Evolutionary conservation across 2,329 filamentous ascomycete genomes (phyloP).

Genomic region (Cladobotryum mycophilum): DNA sequence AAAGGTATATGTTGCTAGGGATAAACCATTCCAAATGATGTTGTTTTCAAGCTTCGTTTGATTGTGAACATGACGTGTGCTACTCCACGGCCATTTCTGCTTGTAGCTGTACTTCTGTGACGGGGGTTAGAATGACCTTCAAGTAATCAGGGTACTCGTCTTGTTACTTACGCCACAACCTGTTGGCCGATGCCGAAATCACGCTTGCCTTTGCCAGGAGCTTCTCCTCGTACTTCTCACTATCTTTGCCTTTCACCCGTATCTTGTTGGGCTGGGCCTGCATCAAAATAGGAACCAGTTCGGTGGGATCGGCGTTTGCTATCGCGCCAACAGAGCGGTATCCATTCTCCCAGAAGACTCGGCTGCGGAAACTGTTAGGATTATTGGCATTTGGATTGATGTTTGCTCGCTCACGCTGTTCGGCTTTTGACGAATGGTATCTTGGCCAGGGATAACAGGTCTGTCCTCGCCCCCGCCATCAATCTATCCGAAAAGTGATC

Average conservation of each 20-base stretch:
- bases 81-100: constrained; percentile 42
- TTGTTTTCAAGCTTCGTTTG: too few species aligned
- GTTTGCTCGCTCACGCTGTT: constrained; percentile 45
- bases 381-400: not conserved
- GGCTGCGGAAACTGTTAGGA: constrained; percentile 18
- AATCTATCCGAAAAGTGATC: constrained; percentile 72
- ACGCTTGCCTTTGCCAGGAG: constrained; percentile 59
- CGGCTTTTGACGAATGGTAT: constrained; percentile 72
- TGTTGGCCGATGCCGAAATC: constrained; percentile 63
- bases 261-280: constrained; percentile 65
- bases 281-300: constrained; percentile 65
- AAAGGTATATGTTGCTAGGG: too few species aligned
- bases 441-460: constrained; percentile 63
- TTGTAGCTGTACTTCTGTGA: constrained; percentile 44
- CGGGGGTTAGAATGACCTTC: not conserved
- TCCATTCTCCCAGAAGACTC: constrained; percentile 70
- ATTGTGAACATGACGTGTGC: too few species aligned
- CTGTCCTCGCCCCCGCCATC: constrained; percentile 63
- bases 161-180: constrained; percentile 55
- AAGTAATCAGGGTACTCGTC: not conserved
- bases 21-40: too few species aligned
- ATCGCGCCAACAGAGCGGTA: constrained; percentile 62
- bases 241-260: constrained; percentile 47
- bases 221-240: constrained; percentile 57
- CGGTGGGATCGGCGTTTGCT: constrained; percentile 61